Conservation (phyloP, 257 asterid species). For the Primulina tabacum region DNA sequence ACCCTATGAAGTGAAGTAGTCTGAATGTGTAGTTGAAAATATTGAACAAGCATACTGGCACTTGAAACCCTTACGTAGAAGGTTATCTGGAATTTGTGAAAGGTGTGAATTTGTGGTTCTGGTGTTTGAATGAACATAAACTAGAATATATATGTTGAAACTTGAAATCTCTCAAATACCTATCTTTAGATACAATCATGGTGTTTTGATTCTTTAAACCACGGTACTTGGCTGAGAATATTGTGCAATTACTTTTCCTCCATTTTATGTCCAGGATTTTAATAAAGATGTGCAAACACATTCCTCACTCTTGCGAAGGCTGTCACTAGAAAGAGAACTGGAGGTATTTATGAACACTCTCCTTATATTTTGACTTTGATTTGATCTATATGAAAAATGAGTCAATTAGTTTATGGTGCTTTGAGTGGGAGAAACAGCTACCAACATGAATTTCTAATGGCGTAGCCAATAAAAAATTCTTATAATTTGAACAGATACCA, state of each 20-base stretch:
- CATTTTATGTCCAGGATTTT: constrained; percentile 42
- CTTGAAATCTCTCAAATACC: background rate
- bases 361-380: background rate
- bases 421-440: constrained; percentile 11
- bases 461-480: background rate
- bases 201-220: constrained; percentile 14
- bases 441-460: background rate
- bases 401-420: constrained; percentile 18
- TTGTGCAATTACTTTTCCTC: constrained; percentile 18
- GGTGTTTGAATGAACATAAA: constrained; percentile 5
- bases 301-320: constrained; percentile 69
- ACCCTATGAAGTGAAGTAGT: background rate
- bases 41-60: background rate
- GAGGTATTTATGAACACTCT: constrained; percentile 40
- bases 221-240: background rate
- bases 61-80: background rate
- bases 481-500: constrained; percentile 5
- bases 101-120: background rate
- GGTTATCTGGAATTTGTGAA: constrained; percentile 1
- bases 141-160: background rate
- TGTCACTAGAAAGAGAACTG: constrained; percentile 69
- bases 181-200: constrained; percentile 1
- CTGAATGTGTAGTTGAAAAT: background rate
- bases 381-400: background rate
- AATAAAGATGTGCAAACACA: constrained; percentile 59